Evolutionary conservation across 129 eudicot species (phyloP).

Genomic region (Dittrichia graveolens): DNA sequence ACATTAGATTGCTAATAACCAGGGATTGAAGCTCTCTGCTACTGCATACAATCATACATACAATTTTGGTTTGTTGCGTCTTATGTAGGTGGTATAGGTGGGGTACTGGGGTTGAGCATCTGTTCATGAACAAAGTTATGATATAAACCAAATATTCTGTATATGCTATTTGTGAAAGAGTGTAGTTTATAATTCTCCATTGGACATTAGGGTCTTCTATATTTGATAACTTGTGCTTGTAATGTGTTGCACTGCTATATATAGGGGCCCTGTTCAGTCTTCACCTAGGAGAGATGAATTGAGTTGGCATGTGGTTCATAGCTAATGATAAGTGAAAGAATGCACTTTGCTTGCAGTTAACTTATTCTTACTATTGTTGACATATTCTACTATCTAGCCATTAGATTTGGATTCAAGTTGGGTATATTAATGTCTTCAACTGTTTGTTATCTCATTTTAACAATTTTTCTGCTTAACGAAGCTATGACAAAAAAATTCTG

Average conservation of each 20-base stretch:
- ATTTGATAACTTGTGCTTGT: conserved; percentile 33
- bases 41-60: background rate
- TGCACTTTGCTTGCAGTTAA: background rate
- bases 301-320: conserved; percentile 28
- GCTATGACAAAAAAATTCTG: too few relatives aligned
- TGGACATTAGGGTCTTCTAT: conserved; percentile 11
- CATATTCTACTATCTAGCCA: too few relatives aligned
- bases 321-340: conserved; percentile 20
- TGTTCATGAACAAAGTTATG: conserved; percentile 35
- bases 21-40: conserved; percentile 36
- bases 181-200: conserved; percentile 27
- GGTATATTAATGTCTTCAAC: too few relatives aligned
- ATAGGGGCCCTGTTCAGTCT: conserved; percentile 12
- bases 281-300: conserved; percentile 31
- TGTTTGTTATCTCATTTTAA: too few relatives aligned
- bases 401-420: too few relatives aligned
- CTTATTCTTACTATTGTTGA: background rate
- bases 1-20: conserved; percentile 17
- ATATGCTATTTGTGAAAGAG: conserved; percentile 27
- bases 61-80: conserved; percentile 25
- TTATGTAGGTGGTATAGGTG: conserved; percentile 1
- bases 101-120: conserved; percentile 34
- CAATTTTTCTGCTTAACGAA: too few relatives aligned
- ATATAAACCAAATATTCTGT: conserved; percentile 26
- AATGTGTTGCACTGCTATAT: conserved; percentile 24